Percentiles rank a stretch among this genome's conserved stretches.
phyloP scores from a whole-genome alignment of 1,139 yeast genomes.

The Williopsis jadinii region DNA sequence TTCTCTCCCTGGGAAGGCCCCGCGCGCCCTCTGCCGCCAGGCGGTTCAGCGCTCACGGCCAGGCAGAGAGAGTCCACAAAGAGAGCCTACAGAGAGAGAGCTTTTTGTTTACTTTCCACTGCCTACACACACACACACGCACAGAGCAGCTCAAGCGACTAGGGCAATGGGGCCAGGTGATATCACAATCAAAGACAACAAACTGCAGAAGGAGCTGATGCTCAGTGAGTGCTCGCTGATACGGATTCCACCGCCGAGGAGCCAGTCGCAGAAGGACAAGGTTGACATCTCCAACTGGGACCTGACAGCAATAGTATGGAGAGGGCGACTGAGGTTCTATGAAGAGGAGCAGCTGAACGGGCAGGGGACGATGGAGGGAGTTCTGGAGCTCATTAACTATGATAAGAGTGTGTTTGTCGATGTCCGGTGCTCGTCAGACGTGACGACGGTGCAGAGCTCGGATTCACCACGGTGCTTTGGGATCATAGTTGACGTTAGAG shows the following conservation, averaged over 20 bases:
- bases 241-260: slow-evolving; percentile 26
- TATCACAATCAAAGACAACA: slow-evolving; percentile 1
- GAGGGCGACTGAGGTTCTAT: slow-evolving; percentile 27
- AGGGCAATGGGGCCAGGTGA: background rate
- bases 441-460: slow-evolving; percentile 8
- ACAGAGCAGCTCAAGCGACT: no score
- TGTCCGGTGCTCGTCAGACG: slow-evolving; percentile 2
- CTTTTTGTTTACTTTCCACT: no score
- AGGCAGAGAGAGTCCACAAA: no score
- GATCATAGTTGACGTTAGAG: slow-evolving; percentile 14
- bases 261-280: slow-evolving; percentile 3
- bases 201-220: slow-evolving; percentile 2
- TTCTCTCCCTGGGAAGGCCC: no score
- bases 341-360: slow-evolving; percentile 14
- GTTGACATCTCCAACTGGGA: slow-evolving; percentile 29
- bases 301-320: slow-evolving; percentile 30
- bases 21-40: no score
- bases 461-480: slow-evolving; percentile 12
- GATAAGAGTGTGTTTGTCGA: slow-evolving; percentile 7
- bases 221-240: slow-evolving; percentile 6
- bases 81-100: no score
- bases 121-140: no score
- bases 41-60: no score
- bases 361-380: slow-evolving; percentile 25
- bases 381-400: slow-evolving; percentile 25